Evolutionary conservation across 371 early-diverging fungal species (phyloP).

Genomic region (Mucor sp.): DNA sequence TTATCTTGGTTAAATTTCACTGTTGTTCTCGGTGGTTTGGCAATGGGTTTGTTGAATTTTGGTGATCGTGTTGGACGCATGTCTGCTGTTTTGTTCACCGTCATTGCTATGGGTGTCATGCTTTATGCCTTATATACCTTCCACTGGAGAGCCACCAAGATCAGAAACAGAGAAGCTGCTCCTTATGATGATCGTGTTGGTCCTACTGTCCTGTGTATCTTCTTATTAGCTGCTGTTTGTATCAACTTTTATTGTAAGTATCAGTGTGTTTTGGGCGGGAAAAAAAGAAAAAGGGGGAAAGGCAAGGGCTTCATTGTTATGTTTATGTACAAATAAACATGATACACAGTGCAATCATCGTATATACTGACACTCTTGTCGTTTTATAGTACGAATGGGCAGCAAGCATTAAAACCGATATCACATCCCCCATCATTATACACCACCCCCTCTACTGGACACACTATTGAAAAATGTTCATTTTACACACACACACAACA

Average conservation of each 20-base stretch:
- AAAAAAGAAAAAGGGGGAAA: not conserved
- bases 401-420: slow-evolving; percentile 19
- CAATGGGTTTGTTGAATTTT: slow-evolving; percentile 69
- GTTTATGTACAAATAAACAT: not conserved
- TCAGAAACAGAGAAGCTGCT: slow-evolving; percentile 54
- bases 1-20: slow-evolving; percentile 72
- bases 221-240: slow-evolving; percentile 73
- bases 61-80: slow-evolving; percentile 59
- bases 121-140: slow-evolving; percentile 81
- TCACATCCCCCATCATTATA: not conserved
- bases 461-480: not conserved
- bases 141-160: slow-evolving; percentile 81
- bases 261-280: not conserved
- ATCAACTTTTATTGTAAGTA: slow-evolving; percentile 80
- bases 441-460: not conserved
- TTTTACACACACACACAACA: not conserved
- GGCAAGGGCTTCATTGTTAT: not conserved
- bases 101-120: slow-evolving; percentile 69
- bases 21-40: slow-evolving; percentile 62
- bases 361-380: slow-evolving; percentile 1
- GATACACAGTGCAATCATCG: not conserved
- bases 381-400: slow-evolving; percentile 25
- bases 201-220: slow-evolving; percentile 75
- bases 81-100: slow-evolving; percentile 63
- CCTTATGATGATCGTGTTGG: slow-evolving; percentile 61